Evolutionary conservation across 2,329 filamentous ascomycete genomes (phyloP), one percentile per base, ranked within the genome.

Genomic region (Fusarium clavum): DNA sequence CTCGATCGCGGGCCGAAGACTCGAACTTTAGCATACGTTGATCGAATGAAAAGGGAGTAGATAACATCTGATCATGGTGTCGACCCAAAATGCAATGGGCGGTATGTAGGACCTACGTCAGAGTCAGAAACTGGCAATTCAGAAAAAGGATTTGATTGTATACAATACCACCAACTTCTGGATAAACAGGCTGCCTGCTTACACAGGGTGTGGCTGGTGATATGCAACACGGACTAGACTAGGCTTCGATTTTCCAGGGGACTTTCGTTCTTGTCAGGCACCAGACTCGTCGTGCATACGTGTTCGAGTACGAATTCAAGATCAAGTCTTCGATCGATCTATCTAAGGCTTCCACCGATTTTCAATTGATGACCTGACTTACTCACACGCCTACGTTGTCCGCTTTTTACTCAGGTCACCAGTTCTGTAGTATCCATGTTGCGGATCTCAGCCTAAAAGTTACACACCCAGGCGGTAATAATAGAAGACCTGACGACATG

Each of bases 371-470:
- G 22, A 34, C 46, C 65, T 54, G 56, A 61, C 52, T 41, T 54
- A 51, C 32, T 56, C 25, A 41, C 45, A 57, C 22, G 47, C 49
- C 44, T 54, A 29, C 22, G 25, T 48, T 56, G 32, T 57, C 52
- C 48, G 52, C 63, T 67, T 47, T 64, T 64, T 43, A 47, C 27
- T 41, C n/a, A 27, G 53, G 67, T 72, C 71, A 74, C 69, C 66
- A 55, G 69, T 69, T 57, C 56, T 51, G n/a, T 40, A 40, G 51
- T 54, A 46, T 47, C 49, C 43, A 40, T 47, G 30, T 38, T 55
- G 60, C 29, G 44, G 34, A 57, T 54, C 45, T 57, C 62, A 69
- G 47, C 54, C 63, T 61, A 61, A 49, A 66, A 45, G 55, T 72
- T 64, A 65, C 57, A 63, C 30, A 66, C 41, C 59, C 53, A 57